Conservation (phyloP, 1,284 basidiomycete species). For the Xerocomus amazonicus region DNA sequence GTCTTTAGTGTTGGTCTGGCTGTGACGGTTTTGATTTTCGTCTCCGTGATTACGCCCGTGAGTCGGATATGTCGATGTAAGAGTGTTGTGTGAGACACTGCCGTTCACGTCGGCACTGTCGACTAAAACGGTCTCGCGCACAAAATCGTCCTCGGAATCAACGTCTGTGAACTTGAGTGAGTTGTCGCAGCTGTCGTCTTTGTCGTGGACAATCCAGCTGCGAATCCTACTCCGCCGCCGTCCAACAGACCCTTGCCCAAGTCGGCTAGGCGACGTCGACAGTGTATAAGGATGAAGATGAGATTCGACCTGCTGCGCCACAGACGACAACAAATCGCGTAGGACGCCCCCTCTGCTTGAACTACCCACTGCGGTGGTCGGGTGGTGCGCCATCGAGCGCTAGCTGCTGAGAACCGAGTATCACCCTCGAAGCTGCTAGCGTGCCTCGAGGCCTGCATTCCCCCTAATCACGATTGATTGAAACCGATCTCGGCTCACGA, state of each 20-base stretch:
- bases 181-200: constrained; percentile 11
- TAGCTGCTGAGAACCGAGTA: background rate
- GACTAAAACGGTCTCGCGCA: background rate
- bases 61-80: background rate
- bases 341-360: constrained; percentile 3
- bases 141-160: constrained; percentile 2
- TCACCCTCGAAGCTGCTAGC: background rate
- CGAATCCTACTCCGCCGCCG: constrained; percentile 19
- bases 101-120: no score
- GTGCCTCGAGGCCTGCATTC: constrained; percentile 2
- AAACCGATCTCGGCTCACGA: no score
- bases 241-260: background rate
- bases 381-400: constrained; percentile 2
- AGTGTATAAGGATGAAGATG: constrained; percentile 8
- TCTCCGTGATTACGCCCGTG: background rate
- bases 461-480: background rate
- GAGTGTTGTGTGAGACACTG: background rate
- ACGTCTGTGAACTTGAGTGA: constrained; percentile 13
- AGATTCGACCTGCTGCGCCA: constrained; percentile 27
- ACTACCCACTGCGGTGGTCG: background rate
- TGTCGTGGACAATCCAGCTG: constrained; percentile 14
- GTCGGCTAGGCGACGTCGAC: background rate
- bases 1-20: background rate
- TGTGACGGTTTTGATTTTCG: background rate
- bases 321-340: constrained; percentile 22